These are phyloP conservation scores for Penicillium brevicompactum DNA, from an alignment of 2,329 filamentous ascomycete genomes.

Conservation along the genomic window DNA sequence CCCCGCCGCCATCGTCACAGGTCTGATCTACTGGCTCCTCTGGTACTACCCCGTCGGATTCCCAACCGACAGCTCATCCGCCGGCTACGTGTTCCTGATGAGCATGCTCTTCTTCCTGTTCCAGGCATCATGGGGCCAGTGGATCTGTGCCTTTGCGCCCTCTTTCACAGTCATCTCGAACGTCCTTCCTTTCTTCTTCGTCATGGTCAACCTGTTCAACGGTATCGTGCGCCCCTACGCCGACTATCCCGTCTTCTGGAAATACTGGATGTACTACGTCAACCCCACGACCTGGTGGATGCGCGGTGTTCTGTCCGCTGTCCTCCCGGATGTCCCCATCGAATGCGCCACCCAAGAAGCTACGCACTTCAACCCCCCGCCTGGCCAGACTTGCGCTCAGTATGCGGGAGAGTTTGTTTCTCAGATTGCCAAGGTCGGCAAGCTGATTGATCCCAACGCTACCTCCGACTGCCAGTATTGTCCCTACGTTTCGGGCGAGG, in stretches of 20 bases:
- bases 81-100: slow-evolving; percentile 80
- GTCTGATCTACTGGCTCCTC: slow-evolving; percentile 69
- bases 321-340: slow-evolving; percentile 56
- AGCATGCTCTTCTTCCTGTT: slow-evolving; percentile 76
- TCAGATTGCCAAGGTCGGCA: slow-evolving; percentile 55
- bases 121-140: slow-evolving; percentile 75
- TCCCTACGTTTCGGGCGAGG: slow-evolving; percentile 63
- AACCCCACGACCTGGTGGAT: slow-evolving; percentile 74
- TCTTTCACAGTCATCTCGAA: slow-evolving; percentile 78
- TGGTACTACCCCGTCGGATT: slow-evolving; percentile 79
- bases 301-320: slow-evolving; percentile 67
- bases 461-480: slow-evolving; percentile 69
- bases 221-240: slow-evolving; percentile 72
- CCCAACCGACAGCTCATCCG: slow-evolving; percentile 63
- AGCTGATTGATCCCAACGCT: slow-evolving; percentile 64
- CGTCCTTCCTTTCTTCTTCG: slow-evolving; percentile 76
- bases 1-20: slow-evolving; percentile 66
- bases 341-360: slow-evolving; percentile 59
- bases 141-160: slow-evolving; percentile 81
- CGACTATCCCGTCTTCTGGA: slow-evolving; percentile 69
- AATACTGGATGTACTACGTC: slow-evolving; percentile 69
- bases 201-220: slow-evolving; percentile 76
- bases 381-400: slow-evolving; percentile 62
- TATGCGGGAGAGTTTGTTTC: slow-evolving; percentile 66
- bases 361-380: slow-evolving; percentile 66